Evolutionary conservation across 148 eudicot species (phyloP).

Genomic region (Persicaria tinctoria): DNA sequence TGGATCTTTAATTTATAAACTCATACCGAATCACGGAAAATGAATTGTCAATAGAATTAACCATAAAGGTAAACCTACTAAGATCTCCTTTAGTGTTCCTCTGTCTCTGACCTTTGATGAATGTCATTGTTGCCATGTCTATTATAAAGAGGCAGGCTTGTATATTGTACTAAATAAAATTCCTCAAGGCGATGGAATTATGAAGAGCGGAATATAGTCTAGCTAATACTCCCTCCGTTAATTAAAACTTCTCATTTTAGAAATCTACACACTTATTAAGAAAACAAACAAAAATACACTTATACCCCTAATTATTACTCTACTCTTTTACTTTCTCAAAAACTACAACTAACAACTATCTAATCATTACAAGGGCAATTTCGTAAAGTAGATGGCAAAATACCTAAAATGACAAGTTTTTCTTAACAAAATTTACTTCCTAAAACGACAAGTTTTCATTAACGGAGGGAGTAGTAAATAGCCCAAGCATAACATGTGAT

Average conservation of each 20-base stretch:
- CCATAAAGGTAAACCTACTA: not conserved
- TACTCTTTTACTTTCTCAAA: no score
- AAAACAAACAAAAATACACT: no score
- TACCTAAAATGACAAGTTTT: no score
- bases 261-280: no score
- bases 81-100: not conserved
- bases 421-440: no score
- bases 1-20: not conserved
- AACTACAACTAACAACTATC: no score
- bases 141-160: not conserved
- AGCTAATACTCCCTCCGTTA: not conserved
- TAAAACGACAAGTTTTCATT: no score
- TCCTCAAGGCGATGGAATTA: not conserved
- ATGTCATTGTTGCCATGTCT: not conserved
- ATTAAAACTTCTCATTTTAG: no score
- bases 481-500: not conserved
- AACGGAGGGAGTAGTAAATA: not conserved
- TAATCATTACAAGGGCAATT: no score
- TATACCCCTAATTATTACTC: no score
- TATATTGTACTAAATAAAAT: not conserved
- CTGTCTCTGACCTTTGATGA: not conserved
- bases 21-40: not conserved
- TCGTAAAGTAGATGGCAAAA: no score
- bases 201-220: not conserved
- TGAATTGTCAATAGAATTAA: not conserved